A percentile compares a stretch with the other conserved stretches of the same genome.
These are phyloP conservation scores for Cryphonectria radicalis DNA, from an alignment of 2,329 filamentous ascomycete species.

Conservation along the genomic window DNA sequence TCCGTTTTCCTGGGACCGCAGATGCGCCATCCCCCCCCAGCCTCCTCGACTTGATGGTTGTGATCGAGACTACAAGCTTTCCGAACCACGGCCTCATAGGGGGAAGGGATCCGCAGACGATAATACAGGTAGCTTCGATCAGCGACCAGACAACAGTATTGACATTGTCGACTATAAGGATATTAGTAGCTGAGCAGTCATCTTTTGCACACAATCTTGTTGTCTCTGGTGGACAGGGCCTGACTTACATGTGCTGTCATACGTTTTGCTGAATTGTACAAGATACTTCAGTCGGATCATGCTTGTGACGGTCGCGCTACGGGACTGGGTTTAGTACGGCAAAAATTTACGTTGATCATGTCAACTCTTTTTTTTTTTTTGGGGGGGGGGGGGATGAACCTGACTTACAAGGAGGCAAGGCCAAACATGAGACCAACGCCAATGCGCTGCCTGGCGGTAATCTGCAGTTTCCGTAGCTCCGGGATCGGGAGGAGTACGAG, in stretches of 20 bases:
- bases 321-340: background rate
- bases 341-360: too few species aligned
- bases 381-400: too few species aligned
- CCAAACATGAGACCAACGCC: slow-evolving; percentile 8
- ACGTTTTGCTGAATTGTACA: slow-evolving; percentile 1
- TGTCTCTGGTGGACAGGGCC: background rate
- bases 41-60: background rate
- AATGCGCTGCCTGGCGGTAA: background rate
- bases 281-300: background rate
- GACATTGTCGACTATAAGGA: background rate
- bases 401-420: background rate
- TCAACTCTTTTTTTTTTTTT: too few species aligned
- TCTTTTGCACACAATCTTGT: background rate
- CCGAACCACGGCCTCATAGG: background rate
- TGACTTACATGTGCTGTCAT: background rate
- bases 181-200: background rate
- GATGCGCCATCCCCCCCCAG: background rate
- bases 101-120: background rate
- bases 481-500: background rate
- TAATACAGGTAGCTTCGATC: background rate
- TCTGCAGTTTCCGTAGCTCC: slow-evolving; percentile 3
- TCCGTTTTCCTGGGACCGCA: background rate
- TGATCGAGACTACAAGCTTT: background rate
- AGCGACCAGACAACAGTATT: background rate
- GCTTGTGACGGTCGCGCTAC: background rate